Base-by-base conservation (phyloP, 495 filamentous ascomycete species). In the Hyaloscypha hepaticicola region DNA sequence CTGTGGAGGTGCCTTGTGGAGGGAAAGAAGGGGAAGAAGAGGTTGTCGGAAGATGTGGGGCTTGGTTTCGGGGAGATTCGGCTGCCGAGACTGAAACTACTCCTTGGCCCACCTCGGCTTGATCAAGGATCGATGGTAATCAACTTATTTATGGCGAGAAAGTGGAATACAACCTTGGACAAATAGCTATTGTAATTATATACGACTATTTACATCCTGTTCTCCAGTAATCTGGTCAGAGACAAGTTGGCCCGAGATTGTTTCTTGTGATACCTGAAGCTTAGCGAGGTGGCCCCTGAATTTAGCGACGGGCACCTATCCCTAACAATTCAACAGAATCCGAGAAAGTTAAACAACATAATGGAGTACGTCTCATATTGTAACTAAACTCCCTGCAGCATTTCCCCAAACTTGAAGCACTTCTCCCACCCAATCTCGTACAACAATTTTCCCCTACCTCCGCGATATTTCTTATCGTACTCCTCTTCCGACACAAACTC, bases 401-500 rank as follows among this genome's bases (percentile, higher is more conserved):
- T 7, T 52, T 67, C 65, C 29, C 60, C 65, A n/a, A 67, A 26
- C 24, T 60, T 41, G n/a, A 64, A 63, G 21, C 53, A 58, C 29
- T 55, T 63, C 49, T 67, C 48, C 60, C 65, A 67, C 49, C 60
- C 60, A 55, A 67, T 53, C 11, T 55, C 33, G 7, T 22, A n/a
- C 60, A 61, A n/a, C 53, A 63, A 52, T 51, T 38, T 53, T 8
- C 29, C 65, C 26, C 55, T 58, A 14, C 53, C 51, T 7, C 53
- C 41, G 11, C 65, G 49, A 60, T 67, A 67, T 11, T 21, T 25
- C 21, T 2, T 7, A 57, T 67, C 60, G 64, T 67, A 67, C 11
- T 53, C 65, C 19, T 59, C 14, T 24, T 58, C 55, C 5, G 11
- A 12, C 7, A 64, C 22, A 8, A 58, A 34, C 19, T 59, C 53